Evolutionary conservation across 1,284 basidiomycete genomes (phyloP).

Genomic region (Stereum hirsutum): DNA sequence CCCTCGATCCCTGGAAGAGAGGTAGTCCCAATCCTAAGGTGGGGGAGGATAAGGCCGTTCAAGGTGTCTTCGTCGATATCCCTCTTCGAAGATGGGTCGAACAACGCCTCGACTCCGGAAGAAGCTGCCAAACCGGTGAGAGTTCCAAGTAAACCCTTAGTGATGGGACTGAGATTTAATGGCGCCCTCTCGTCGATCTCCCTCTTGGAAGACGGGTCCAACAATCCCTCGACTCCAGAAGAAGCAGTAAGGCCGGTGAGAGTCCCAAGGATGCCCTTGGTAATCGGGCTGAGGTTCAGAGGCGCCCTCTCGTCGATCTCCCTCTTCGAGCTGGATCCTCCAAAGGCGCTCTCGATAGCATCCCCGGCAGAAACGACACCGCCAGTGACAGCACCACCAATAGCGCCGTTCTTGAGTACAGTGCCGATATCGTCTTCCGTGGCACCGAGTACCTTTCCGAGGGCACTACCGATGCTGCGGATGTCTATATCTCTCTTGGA

Average conservation of each 20-base stretch:
- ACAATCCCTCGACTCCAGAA: neutral
- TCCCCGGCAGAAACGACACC: neutral
- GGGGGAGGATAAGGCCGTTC: too few relatives aligned
- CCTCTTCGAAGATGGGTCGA: too few relatives aligned
- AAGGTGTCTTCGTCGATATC: too few relatives aligned
- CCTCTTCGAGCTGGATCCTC: neutral
- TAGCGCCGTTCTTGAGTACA: neutral
- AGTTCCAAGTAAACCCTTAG: constrained; percentile 1
- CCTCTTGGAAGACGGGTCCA: neutral
- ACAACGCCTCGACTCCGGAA: neutral
- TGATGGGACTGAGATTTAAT: neutral
- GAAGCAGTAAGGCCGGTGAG: neutral
- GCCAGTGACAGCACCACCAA: neutral
- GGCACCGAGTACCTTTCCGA: neutral
- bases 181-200: neutral
- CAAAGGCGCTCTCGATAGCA: too few relatives aligned
- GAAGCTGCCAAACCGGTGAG: neutral
- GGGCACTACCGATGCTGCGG: too few relatives aligned
- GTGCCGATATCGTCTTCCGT: neutral
- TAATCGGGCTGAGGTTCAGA: neutral
- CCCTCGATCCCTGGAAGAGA: neutral
- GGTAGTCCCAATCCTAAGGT: too few relatives aligned
- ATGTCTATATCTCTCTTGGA: neutral
- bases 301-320: neutral
- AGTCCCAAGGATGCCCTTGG: constrained; percentile 3